Evolutionary conservation across 2,329 filamentous ascomycete species (phyloP).

Genomic region (Curvularia sp.): DNA sequence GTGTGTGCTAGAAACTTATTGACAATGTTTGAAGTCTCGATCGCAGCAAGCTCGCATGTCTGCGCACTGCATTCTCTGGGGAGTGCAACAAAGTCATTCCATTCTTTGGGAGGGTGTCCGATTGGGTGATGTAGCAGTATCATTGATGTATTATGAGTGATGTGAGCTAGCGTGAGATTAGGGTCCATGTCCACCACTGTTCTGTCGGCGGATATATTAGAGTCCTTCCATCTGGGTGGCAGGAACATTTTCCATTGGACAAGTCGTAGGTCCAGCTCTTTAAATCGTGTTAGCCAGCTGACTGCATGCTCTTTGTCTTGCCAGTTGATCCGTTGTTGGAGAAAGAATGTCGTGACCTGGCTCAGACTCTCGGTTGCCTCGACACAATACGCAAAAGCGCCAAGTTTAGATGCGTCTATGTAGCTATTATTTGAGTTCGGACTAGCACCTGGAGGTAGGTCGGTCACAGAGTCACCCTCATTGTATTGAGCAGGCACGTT

Average conservation of each 20-base stretch:
- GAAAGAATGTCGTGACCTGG: slow-evolving; percentile 46
- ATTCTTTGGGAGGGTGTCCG: slow-evolving; percentile 39
- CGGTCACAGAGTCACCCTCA: slow-evolving; percentile 39
- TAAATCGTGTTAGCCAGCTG: slow-evolving; percentile 46
- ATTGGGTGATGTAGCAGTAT: slow-evolving; percentile 46
- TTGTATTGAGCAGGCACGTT: slow-evolving; percentile 47
- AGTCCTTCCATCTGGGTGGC: slow-evolving; percentile 45
- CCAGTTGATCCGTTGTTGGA: slow-evolving; percentile 46
- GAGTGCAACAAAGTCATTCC: slow-evolving; percentile 44
- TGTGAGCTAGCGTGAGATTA: slow-evolving; percentile 46
- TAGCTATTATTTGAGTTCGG: slow-evolving; percentile 41
- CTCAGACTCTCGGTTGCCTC: slow-evolving; percentile 46
- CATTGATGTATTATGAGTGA: slow-evolving; percentile 48
- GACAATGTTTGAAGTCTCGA: slow-evolving; percentile 46
- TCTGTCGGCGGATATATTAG: slow-evolving; percentile 41
- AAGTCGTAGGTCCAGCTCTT: slow-evolving; percentile 45
- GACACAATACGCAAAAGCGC: slow-evolving; percentile 46
- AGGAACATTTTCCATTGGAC: slow-evolving; percentile 48
- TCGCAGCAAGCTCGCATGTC: slow-evolving; percentile 44
- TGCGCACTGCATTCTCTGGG: slow-evolving; percentile 46
- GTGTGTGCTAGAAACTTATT: slow-evolving; percentile 42
- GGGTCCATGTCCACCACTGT: slow-evolving; percentile 45
- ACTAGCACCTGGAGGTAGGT: slow-evolving; percentile 37
- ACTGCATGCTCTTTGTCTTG: slow-evolving; percentile 47
- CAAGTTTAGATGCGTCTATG: slow-evolving; percentile 47